phyloP scores from a whole-genome alignment of 768 basidiomycete genomes.

The Sistotremastrum niveocremeum region DNA sequence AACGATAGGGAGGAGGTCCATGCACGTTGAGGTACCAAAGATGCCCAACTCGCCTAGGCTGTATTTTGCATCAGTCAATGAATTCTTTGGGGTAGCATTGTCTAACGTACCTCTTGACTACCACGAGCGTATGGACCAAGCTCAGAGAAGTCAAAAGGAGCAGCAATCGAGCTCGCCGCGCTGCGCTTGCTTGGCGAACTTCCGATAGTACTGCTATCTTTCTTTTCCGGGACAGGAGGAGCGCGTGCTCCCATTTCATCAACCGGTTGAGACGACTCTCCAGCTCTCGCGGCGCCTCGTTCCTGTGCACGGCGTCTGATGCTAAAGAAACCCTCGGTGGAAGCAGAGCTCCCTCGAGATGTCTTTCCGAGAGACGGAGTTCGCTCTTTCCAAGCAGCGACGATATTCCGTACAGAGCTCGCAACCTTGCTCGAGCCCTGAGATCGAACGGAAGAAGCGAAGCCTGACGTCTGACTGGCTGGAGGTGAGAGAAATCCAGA shows the following conservation, averaged over 20 bases:
- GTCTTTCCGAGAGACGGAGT: slow-evolving; percentile 33
- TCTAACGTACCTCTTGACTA: slow-evolving; percentile 29
- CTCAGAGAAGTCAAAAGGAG: slow-evolving; percentile 34
- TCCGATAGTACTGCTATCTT: slow-evolving; percentile 12
- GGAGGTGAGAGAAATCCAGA: slow-evolving; percentile 3
- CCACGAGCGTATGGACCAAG: slow-evolving; percentile 28
- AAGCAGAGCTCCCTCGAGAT: slow-evolving; percentile 25
- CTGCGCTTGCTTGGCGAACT: slow-evolving; percentile 14
- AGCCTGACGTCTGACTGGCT: too few relatives aligned
- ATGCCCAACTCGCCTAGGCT: slow-evolving; percentile 79
- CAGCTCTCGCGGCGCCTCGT: slow-evolving; percentile 14
- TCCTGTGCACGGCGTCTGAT: slow-evolving; percentile 28
- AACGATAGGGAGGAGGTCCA: slow-evolving; percentile 58
- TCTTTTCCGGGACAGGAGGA: slow-evolving; percentile 3
- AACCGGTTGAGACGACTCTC: slow-evolving; percentile 4
- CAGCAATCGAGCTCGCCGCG: slow-evolving; percentile 24
- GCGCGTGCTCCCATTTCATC: background rate
- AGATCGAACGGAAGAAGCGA: background rate
- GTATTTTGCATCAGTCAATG: slow-evolving; percentile 1
- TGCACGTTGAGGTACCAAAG: slow-evolving; percentile 94
- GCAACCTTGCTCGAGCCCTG: too few relatives aligned
- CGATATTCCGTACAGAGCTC: slow-evolving; percentile 63
- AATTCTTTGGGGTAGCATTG: background rate
- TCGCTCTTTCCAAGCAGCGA: slow-evolving; percentile 70
- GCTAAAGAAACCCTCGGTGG: slow-evolving; percentile 36